A percentile compares a stretch with the other conserved stretches of the same genome.
These are phyloP conservation scores for Plasmodium adleri DNA, from an alignment of 169 alveolate species.

Conservation along the genomic window DNA sequence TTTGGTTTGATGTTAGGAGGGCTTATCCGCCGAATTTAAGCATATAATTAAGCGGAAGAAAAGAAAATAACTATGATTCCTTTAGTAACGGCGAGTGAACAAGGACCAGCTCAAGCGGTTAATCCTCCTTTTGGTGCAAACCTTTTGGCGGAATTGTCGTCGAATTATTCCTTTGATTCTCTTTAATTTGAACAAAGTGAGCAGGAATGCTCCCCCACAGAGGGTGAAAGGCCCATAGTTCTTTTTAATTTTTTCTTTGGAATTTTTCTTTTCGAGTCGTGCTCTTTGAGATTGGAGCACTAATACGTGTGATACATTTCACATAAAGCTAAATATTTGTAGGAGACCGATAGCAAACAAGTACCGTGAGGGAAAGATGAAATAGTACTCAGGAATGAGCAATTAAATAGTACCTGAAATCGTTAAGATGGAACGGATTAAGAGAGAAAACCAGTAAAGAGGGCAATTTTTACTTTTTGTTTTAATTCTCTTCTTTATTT, in stretches of 20 bases:
- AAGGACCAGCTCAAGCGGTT: conserved; percentile 91
- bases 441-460: conserved; percentile 84
- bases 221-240: conserved; percentile 93
- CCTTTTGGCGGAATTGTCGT: neutral
- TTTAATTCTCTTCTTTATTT: conserved; percentile 8
- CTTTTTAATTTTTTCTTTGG: conserved; percentile 34
- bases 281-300: conserved; percentile 90
- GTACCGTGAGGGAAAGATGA: conserved; percentile 96
- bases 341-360: conserved; percentile 95
- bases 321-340: conserved; percentile 91
- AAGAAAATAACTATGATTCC: conserved; percentile 86
- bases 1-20: conserved; percentile 74
- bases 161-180: neutral
- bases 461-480: conserved; percentile 26
- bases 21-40: conserved; percentile 93
- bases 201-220: conserved; percentile 87
- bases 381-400: conserved; percentile 92
- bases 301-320: conserved; percentile 85
- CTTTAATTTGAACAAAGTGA: conserved; percentile 13
- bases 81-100: conserved; percentile 94
- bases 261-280: conserved; percentile 72
- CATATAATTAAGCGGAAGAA: conserved; percentile 94
- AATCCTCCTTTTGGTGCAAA: conserved; percentile 37
- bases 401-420: conserved; percentile 91
- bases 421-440: conserved; percentile 93